A percentile compares a stretch with the other conserved stretches of the same genome.
phyloP scores from a whole-genome alignment of 495 filamentous ascomycete genomes.

The Lindgomyces ingoldianus region DNA sequence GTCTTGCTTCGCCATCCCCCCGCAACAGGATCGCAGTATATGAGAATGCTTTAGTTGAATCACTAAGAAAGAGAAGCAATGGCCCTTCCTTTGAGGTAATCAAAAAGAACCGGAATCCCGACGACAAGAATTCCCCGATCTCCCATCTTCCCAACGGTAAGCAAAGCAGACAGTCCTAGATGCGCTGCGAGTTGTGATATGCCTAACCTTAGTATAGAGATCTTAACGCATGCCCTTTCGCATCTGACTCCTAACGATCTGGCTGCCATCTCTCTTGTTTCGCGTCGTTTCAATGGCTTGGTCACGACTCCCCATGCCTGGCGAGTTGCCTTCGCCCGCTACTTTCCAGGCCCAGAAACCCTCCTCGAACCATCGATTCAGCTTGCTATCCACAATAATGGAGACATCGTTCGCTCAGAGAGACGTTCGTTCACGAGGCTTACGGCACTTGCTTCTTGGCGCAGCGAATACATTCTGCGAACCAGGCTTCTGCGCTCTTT shows the following conservation, averaged over 20 bases:
- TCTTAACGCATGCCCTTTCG: slow-evolving; percentile 87
- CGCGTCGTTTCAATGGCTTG: slow-evolving; percentile 76
- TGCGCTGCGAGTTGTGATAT: background rate
- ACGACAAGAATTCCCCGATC: slow-evolving; percentile 50
- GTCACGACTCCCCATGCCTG: slow-evolving; percentile 89
- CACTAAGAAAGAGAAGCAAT: slow-evolving; percentile 49
- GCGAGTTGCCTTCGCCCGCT: slow-evolving; percentile 84
- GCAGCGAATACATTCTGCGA: slow-evolving; percentile 85
- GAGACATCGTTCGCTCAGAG: slow-evolving; percentile 60
- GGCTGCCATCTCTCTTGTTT: slow-evolving; percentile 75
- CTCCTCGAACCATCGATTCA: slow-evolving; percentile 35
- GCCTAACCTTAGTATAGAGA: slow-evolving; percentile 58
- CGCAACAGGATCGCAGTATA: slow-evolving; percentile 70
- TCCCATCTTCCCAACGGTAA: slow-evolving; percentile 79
- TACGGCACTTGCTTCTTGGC: slow-evolving; percentile 79
- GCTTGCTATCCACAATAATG: slow-evolving; percentile 42
- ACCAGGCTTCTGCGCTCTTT: slow-evolving; percentile 83
- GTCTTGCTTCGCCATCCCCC: slow-evolving; percentile 43
- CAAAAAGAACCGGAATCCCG: slow-evolving; percentile 54
- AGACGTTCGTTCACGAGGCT: slow-evolving; percentile 76
- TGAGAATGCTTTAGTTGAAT: slow-evolving; percentile 61
- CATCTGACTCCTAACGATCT: slow-evolving; percentile 81
- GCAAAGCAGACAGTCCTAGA: slow-evolving; percentile 35
- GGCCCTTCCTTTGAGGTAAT: slow-evolving; percentile 64
- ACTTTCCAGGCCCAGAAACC: slow-evolving; percentile 72